Evolutionary conservation across 2,329 filamentous ascomycete genomes (phyloP), one percentile per base, ranked within the genome.

Genomic region (Fusarium sp.): DNA sequence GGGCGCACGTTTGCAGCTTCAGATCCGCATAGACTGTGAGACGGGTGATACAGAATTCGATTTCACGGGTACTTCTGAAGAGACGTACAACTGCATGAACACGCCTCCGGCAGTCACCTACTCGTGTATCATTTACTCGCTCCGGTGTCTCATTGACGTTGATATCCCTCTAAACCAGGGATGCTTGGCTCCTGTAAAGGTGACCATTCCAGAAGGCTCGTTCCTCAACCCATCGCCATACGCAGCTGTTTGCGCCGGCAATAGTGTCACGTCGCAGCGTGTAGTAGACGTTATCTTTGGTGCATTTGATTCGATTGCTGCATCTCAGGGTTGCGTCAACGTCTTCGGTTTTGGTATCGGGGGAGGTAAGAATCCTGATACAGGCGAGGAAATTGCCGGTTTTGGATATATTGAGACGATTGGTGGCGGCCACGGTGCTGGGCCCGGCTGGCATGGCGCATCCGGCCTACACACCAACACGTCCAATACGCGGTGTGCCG

Each of bases 81-180:
- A 28, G 28, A 28, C 28, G 10, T 28, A 28, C 28, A 28, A 28
- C 28, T 28, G 28, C 10, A 28, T 28, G 28, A 28, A 28, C 74
- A 92, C 92, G 0, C 92, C 92, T 0, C 87, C 93, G 78, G 92
- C 92, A 4, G 91, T 95, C 50, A 94, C 92, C 0, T 93, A 92
- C 80, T 91, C 88, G 5, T 92, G 92, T 21, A 94, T 95, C 70
- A 94, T 95, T 70, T 95, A 95, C 83, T 94, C 92, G 72, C 83
- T 95, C 14, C 88, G 92, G 21, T 92, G 90, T 72, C 84, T 95
- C 59, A 94, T 95, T 69, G 92, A 94, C 59, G 94, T 95, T 69
- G 92, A 94, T 67, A 94, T 95, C 7, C 93, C 92, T 0, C 83
- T 95, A 5, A 95, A 95, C 78, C 93, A 95, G 78, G 92, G 92